A percentile compares a stretch with the other conserved stretches of the same genome.
phyloP scores from a whole-genome alignment of 192 early-diverging fungal species.

The Linderina pennispora region DNA sequence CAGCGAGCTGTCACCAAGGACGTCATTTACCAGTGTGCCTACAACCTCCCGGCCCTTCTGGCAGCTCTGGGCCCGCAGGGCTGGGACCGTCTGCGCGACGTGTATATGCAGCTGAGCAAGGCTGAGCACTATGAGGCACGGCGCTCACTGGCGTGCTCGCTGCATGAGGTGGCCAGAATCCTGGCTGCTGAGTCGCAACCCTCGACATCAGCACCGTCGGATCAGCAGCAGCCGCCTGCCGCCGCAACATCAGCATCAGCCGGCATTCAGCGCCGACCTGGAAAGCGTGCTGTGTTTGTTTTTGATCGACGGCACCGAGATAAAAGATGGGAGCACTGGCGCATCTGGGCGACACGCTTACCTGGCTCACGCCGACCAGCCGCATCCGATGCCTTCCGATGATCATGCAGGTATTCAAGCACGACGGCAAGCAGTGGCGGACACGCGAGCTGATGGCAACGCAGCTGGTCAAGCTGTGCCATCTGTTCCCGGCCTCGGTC shows the following conservation, averaged over 20 bases:
- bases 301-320: conserved; percentile 47
- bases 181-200: conserved; percentile 4
- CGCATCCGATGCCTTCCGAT: conserved; percentile 62
- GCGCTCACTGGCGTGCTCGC: conserved; percentile 40
- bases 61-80: conserved; percentile 17
- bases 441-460: conserved; percentile 61
- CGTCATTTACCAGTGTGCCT: conserved; percentile 42
- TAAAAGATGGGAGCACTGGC: conserved; percentile 66
- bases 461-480: conserved; percentile 59
- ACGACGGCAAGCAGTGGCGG: conserved; percentile 67
- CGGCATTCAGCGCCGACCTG: conserved; percentile 24
- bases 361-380: conserved; percentile 52
- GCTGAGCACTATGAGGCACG: conserved; percentile 44
- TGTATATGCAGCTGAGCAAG: conserved; percentile 45
- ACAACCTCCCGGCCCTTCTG: conserved; percentile 43
- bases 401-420: conserved; percentile 59
- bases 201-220: not conserved
- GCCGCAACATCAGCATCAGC: no score
- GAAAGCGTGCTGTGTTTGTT: conserved; percentile 44
- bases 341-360: conserved; percentile 59
- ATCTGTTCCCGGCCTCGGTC: conserved; percentile 52
- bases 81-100: conserved; percentile 45
- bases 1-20: conserved; percentile 24
- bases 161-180: conserved; percentile 47
- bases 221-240: no score